phyloP scores from a whole-genome alignment of 306 rosid species.

The Inga leiocalycina region DNA sequence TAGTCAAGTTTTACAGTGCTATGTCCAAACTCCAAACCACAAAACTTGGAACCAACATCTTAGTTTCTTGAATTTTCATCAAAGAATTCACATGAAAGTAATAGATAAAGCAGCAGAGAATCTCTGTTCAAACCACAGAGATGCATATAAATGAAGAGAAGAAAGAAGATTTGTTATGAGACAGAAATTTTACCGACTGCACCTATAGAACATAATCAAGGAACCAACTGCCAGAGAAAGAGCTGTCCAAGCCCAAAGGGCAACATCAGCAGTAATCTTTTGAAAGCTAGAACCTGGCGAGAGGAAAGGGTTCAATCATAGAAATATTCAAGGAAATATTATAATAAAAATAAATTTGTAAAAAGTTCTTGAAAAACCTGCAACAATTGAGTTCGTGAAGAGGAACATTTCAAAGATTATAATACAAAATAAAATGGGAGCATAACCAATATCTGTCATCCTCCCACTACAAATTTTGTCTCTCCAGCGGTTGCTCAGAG shows the following conservation, averaged over 20 bases:
- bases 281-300: slow-evolving; percentile 71
- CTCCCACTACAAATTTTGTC: slow-evolving; percentile 56
- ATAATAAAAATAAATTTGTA: slow-evolving; percentile 24
- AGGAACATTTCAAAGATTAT: slow-evolving; percentile 58
- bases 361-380: slow-evolving; percentile 53
- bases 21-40: slow-evolving; percentile 21
- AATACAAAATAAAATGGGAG: slow-evolving; percentile 67
- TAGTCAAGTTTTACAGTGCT: not conserved
- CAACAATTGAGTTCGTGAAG: slow-evolving; percentile 76
- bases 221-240: slow-evolving; percentile 62
- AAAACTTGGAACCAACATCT: not conserved
- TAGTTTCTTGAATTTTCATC: slow-evolving; percentile 19
- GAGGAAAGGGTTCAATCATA: slow-evolving; percentile 43
- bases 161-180: slow-evolving; percentile 12
- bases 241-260: slow-evolving; percentile 88
- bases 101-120: slow-evolving; percentile 12
- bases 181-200: slow-evolving; percentile 73
- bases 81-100: slow-evolving; percentile 23
- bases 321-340: slow-evolving; percentile 21
- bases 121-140: slow-evolving; percentile 15
- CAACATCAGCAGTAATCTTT: slow-evolving; percentile 84
- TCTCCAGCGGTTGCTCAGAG: slow-evolving; percentile 51
- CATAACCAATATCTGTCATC: slow-evolving; percentile 68
- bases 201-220: slow-evolving; percentile 77
- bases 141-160: slow-evolving; percentile 19